Base-by-base conservation (phyloP, 2,329 filamentous ascomycete genomes). In the Ophiostoma sp. region DNA sequence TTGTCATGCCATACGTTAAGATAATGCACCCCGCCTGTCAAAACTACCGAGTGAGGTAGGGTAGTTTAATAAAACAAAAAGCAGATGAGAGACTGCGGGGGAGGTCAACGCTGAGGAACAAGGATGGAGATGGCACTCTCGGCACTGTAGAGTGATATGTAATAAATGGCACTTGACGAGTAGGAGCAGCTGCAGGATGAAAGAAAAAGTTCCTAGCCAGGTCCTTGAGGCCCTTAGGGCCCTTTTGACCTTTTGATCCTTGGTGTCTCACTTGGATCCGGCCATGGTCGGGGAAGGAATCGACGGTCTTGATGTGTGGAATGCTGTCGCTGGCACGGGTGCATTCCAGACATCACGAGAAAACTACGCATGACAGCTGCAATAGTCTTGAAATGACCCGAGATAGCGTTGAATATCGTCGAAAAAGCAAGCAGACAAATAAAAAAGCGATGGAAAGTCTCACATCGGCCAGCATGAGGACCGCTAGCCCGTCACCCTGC, bases 401-500 rank as follows among this genome's bases (percentile, higher is more conserved):
- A 27, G 2, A 27, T 27, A 27, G 27, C 27, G 27, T 27, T 27
- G 27, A 27, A 27, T 27, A 27, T 27, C 27, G 27, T 27, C 27
- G 27, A 27, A 27, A 27, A 27, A 27, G 27, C 27, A 27, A 27
- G 27, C 27, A 27, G 27, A 27, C 27, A 27, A 1, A 27, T 27
- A 27, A 27, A 27, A 27, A 27, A 27, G 27, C 27, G 27, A 27
- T 27, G 27, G 27, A 27, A 27, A 27, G 27, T 27, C 27, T 27
- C 27, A 6, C 12, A 41, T 36, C 44, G 5, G 49, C 64, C 27
- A 12, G 11, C 14, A 6, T 7, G 27, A 42, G n/a, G 27, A 47
- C 41, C 36, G 8, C 18, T 60, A 58, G 62, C 47, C 40, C 67
- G 67, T 69, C 66, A 41, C 45, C 69, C 69, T 68, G 69, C 68